Conservation (phyloP, 345 rosid species). For the Acer negundo region DNA sequence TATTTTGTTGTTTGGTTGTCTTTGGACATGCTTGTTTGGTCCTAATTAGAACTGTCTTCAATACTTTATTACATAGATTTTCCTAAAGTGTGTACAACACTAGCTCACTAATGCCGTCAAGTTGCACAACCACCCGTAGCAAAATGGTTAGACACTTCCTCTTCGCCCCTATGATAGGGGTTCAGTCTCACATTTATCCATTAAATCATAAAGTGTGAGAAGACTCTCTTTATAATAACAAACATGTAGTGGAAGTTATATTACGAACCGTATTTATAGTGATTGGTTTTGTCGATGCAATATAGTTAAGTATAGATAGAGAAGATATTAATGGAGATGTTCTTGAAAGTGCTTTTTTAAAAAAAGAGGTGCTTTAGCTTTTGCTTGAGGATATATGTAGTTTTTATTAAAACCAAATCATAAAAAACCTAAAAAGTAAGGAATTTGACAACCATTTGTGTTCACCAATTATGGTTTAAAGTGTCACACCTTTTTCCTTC, state of each 20-base stretch:
- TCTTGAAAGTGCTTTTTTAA: not conserved
- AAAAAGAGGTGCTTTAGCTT: not conserved
- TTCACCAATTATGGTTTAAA: constrained; percentile 9
- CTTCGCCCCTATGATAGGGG: too few relatives aligned
- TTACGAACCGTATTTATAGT: too few relatives aligned
- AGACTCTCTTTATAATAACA: too few relatives aligned
- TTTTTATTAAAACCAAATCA: not conserved
- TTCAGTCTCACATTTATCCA: too few relatives aligned
- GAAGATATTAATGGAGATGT: not conserved
- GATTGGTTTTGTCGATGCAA: too few relatives aligned
- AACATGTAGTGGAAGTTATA: too few relatives aligned
- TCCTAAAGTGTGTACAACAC: not conserved
- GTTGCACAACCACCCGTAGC: not conserved
- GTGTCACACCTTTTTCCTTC: not conserved
- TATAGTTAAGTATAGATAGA: not conserved
- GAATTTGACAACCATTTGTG: constrained; percentile 7
- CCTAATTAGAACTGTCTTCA: not conserved
- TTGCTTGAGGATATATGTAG: too few relatives aligned
- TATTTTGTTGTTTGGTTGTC: constrained; percentile 3
- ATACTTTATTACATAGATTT: not conserved
- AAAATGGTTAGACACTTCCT: too few relatives aligned
- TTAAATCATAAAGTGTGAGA: too few relatives aligned
- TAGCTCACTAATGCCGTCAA: constrained; percentile 1
- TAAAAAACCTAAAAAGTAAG: not conserved
- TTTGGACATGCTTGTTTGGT: not conserved